A percentile compares a stretch with the other conserved stretches of the same genome.
phyloP scores from a whole-genome alignment of 1,284 basidiomycete genomes.

The Bjerkandera adusta region DNA sequence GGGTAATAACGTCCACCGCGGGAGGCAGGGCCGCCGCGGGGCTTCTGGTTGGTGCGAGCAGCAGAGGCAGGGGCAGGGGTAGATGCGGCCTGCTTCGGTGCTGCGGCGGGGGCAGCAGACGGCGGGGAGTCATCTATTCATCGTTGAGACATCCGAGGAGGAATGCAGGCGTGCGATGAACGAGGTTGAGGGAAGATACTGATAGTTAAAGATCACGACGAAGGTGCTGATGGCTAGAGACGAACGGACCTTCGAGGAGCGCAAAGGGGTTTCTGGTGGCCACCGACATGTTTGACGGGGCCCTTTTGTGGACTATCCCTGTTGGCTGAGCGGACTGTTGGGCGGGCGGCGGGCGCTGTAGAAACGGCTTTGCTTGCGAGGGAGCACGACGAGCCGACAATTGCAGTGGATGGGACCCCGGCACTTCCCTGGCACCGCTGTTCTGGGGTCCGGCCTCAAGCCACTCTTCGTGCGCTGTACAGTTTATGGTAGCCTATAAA shows the following conservation, averaged over 20 bases:
- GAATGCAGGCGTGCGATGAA: slow-evolving; percentile 4
- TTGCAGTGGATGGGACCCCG: slow-evolving; percentile 24
- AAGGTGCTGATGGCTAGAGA: slow-evolving; percentile 11
- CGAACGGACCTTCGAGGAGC: slow-evolving; percentile 65
- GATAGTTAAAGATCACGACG: slow-evolving; percentile 12
- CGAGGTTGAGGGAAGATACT: slow-evolving; percentile 9
- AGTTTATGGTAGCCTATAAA: slow-evolving; percentile 33
- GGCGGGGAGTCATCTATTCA: slow-evolving; percentile 45
- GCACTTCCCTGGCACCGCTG: slow-evolving; percentile 17
- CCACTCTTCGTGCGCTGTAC: slow-evolving; percentile 33
- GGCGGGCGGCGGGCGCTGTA: slow-evolving; percentile 18
- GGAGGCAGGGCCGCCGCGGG: slow-evolving; percentile 60
- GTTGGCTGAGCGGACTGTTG: slow-evolving; percentile 27
- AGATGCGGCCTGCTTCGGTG: slow-evolving; percentile 32
- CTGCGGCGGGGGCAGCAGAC: slow-evolving; percentile 39
- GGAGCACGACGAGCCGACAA: slow-evolving; percentile 7
- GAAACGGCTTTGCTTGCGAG: slow-evolving; percentile 4
- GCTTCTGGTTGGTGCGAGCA: slow-evolving; percentile 33
- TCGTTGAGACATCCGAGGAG: not conserved
- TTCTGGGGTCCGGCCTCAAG: slow-evolving; percentile 28
- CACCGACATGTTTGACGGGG: slow-evolving; percentile 83
- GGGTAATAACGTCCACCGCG: slow-evolving; percentile 74
- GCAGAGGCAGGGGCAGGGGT: slow-evolving; percentile 41
- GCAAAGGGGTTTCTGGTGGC: slow-evolving; percentile 82
- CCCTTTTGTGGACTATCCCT: slow-evolving; percentile 46